These are phyloP conservation scores for Umbelopsis sp. DNA, from an alignment of 371 early-diverging fungal species.

Conservation along the genomic window DNA sequence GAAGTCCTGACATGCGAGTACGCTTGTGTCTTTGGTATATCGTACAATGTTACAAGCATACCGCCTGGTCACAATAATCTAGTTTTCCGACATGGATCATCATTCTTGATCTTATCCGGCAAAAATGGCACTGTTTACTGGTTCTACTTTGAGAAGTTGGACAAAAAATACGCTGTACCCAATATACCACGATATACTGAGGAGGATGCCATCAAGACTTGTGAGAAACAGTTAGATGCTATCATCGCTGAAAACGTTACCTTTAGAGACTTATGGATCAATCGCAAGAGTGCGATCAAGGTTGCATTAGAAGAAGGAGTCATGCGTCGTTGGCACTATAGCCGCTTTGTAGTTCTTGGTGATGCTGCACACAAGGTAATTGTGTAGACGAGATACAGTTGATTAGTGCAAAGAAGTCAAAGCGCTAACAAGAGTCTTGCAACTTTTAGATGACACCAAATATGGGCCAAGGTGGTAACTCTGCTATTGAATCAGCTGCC, in stretches of 20 bases:
- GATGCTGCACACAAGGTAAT: constrained; percentile 14
- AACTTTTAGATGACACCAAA: not conserved
- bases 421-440: not conserved
- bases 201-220: constrained; percentile 3
- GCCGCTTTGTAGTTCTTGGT: not conserved
- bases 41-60: not conserved
- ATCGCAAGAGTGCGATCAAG: not conserved
- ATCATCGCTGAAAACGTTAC: not conserved
- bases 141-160: constrained; percentile 9
- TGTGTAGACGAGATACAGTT: no score
- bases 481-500: constrained; percentile 2
- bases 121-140: not conserved
- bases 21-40: not conserved
- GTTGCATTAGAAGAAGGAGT: constrained; percentile 14
- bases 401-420: not conserved
- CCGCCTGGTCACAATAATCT: not conserved
- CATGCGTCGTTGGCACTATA: constrained; percentile 6
- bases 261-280: not conserved
- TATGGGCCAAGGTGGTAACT: constrained; percentile 10
- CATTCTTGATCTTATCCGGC: not conserved
- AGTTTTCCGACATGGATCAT: not conserved
- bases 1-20: not conserved
- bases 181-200: constrained; percentile 7
- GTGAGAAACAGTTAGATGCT: not conserved
- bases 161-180: not conserved